Evolutionary conservation across 176 grass and related monocot genomes (phyloP), one percentile per base, ranked within the genome.

Genomic region (Chloris gayana): DNA sequence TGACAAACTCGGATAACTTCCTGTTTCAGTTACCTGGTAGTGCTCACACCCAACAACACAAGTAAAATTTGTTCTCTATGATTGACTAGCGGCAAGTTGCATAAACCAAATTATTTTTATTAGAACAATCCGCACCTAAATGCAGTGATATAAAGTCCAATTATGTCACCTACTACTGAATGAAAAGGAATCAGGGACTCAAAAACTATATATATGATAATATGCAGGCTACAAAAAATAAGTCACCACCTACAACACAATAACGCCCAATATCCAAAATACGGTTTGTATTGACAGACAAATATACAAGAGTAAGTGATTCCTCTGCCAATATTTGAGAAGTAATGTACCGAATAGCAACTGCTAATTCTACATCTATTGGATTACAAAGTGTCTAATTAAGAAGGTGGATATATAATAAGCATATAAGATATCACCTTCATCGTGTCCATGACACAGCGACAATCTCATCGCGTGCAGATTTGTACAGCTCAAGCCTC

Each of bases 401-500:
- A 44, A 50, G 6, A 19, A 72, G 59, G 32, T 2, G 29, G 30
- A 27, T 29, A 66, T 44, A 53, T 75, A 59, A 71, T 62, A 84
- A 37, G 38, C 21, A 34, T 31, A 11, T 9, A 41, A 38, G 37
- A 69, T 18, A 22, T 72, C 44, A 83, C 65, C 69, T 79, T 87
- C 74, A 85, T 67, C 90, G 60, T 6, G 79, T 83, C 88, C 88
- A 98, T 64, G 95, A 83, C 10, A 95, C 86, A 1, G 90, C 72
- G 68, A 95, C 95, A 57, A 98, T 95, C 80, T 98, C 95, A 80
- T 98, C 85, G 76, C 90, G 90, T 19, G 95, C 95, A 49, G 90
- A 91, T 79, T 94, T 98, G 62, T 98, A 95, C 72, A 98, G 70
- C 77, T 98, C 90, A 80, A 95, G 90, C 63, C 88, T 94, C 62